These are phyloP conservation scores for Cutaneotrichosporon curvatum DNA, from an alignment of 1,284 basidiomycete genomes.

Conservation along the genomic window DNA sequence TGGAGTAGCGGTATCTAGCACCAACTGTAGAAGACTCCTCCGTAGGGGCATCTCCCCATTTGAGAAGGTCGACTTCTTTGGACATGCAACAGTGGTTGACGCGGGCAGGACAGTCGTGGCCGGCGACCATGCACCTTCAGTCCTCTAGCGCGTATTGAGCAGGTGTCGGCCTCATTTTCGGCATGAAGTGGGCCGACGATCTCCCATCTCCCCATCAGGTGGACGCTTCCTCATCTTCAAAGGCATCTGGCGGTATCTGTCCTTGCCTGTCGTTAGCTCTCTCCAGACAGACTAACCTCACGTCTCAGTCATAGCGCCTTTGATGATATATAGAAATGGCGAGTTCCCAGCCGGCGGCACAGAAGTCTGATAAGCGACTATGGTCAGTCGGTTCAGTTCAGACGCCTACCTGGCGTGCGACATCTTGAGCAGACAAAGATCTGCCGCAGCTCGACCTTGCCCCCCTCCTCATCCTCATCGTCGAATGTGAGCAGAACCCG, in stretches of 20 bases:
- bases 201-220: too few relatives aligned
- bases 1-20: too few relatives aligned
- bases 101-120: too few relatives aligned
- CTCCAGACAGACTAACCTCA: conserved; percentile 16
- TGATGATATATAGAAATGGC: conserved; percentile 42
- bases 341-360: conserved; percentile 37
- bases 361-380: conserved; percentile 43
- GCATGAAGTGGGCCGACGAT: too few relatives aligned
- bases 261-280: conserved; percentile 35
- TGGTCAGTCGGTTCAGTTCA: not conserved
- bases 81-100: too few relatives aligned
- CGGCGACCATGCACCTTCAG: too few relatives aligned
- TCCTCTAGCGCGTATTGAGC: too few relatives aligned
- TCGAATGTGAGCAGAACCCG: conserved; percentile 32
- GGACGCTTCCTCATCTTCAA: conserved; percentile 39
- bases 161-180: too few relatives aligned
- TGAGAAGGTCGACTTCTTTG: too few relatives aligned
- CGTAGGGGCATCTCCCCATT: too few relatives aligned
- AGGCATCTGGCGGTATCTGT: conserved; percentile 43
- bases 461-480: conserved; percentile 3
- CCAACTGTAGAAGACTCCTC: too few relatives aligned
- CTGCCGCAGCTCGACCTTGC: conserved; percentile 37
- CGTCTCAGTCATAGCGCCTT: conserved; percentile 45
- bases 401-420: conserved; percentile 35
- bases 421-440: conserved; percentile 41